Base-by-base conservation (phyloP, 2,329 filamentous ascomycete species). In the Aspergillus persii region DNA sequence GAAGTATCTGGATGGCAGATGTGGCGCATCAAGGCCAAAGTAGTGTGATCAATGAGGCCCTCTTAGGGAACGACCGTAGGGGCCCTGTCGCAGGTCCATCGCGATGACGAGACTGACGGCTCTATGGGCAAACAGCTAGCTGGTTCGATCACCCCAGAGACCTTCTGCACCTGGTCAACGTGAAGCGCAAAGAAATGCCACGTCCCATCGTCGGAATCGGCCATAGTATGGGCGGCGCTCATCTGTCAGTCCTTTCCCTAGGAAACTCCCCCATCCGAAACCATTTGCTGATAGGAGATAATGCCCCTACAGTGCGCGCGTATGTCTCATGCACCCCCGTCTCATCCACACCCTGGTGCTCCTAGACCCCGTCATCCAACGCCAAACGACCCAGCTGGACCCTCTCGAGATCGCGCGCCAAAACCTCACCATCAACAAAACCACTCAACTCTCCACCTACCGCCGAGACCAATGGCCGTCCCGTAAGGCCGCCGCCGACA, bases 111-210 rank as follows among this genome's bases (percentile, higher is more conserved):
- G 52, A 55, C 65, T 74, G 23, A 74, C 58, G 36, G 36, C 36
- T 33, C 27, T 12, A 18, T 27, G 23, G 23, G 26, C 53, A 57
- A 31, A 56, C 63, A 93, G 90, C 92, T 39, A 87, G 86, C 67
- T 98, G 93, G 93, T 83, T 88, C 63, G 94, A 98, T 76, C 88
- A 95, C 73, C 80, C 90, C 50, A 86, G 93, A 50, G 94, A 98
- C 74, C 84, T 96, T 3, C 83, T 95, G 18, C 86, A 94, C 70
- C 84, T 97, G 76, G 84, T 95, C 78, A 97, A 96, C 76, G 82
- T 86, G 56, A 94, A 96, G 77, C 89, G 91, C 47, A 79, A 82
- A 12, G 81, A 90, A 62, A 92, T 95, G 84, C 89, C 90, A 11
- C 89, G 89, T 0, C 94, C 94, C 1, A 80, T 97, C 23, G 77